Evolutionary conservation across 768 basidiomycete genomes (phyloP).

Genomic region (Leccinum subgranulosum): DNA sequence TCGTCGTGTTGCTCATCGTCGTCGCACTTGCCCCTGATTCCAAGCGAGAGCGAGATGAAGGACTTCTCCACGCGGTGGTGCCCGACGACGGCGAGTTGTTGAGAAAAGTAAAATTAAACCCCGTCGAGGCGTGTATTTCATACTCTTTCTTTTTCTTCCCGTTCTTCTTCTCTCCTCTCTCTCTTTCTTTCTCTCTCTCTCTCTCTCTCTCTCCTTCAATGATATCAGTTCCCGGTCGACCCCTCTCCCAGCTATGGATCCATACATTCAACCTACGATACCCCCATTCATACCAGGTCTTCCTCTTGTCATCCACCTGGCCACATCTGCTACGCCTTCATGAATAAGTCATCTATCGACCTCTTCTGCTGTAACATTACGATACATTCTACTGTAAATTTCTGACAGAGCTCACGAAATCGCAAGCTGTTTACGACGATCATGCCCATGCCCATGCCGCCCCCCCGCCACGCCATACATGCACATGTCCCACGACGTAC

Average conservation of each 20-base stretch:
- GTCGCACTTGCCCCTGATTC: not conserved
- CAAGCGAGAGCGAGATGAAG: slow-evolving; percentile 2
- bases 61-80: slow-evolving; percentile 2
- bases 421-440: not conserved
- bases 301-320: slow-evolving; percentile 1
- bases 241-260: not conserved
- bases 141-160: not conserved
- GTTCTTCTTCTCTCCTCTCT: not conserved
- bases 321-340: not conserved
- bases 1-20: not conserved
- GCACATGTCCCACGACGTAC: no score
- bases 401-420: not conserved
- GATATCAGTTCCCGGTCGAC: not conserved
- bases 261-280: slow-evolving; percentile 3
- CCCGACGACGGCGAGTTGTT: not conserved
- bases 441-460: not conserved
- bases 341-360: not conserved
- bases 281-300: not conserved
- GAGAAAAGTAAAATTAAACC: not conserved
- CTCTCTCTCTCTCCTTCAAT: not conserved
- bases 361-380: slow-evolving; percentile 9
- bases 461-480: no score
- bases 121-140: not conserved
- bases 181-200: no score
- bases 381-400: slow-evolving; percentile 18